These are phyloP conservation scores for Clonostachys rosea DNA, from an alignment of 2,329 filamentous ascomycete species.

Conservation along the genomic window DNA sequence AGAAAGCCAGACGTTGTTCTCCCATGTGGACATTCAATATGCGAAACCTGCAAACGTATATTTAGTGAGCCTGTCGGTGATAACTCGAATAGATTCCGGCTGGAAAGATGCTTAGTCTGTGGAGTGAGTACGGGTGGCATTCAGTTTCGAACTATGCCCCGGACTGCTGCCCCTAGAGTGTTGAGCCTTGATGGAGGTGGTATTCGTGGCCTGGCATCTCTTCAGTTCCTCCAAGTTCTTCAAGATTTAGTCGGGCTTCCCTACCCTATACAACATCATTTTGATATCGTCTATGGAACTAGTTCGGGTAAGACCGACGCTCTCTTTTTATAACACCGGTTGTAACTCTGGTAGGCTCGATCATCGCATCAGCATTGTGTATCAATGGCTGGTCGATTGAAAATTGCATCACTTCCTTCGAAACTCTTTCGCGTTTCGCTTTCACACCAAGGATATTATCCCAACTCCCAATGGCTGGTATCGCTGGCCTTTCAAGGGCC, in stretches of 20 bases:
- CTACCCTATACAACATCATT: slow-evolving; percentile 3
- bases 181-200: slow-evolving; percentile 7
- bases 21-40: slow-evolving; percentile 4
- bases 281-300: slow-evolving; percentile 6
- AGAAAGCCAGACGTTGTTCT: slow-evolving; percentile 3
- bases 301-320: slow-evolving; percentile 3
- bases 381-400: slow-evolving; percentile 6
- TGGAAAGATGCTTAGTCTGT: slow-evolving; percentile 4
- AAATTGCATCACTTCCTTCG: slow-evolving; percentile 4
- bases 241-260: slow-evolving; percentile 4
- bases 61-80: background rate
- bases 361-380: slow-evolving; percentile 4
- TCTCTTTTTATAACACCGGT: background rate
- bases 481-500: too few relatives aligned
- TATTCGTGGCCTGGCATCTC: slow-evolving; percentile 1
- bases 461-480: too few relatives aligned
- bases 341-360: slow-evolving; percentile 1
- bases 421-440: slow-evolving; percentile 1
- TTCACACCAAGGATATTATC: background rate
- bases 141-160: slow-evolving; percentile 2
- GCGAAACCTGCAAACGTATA: slow-evolving; percentile 2
- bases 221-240: slow-evolving; percentile 3
- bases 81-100: slow-evolving; percentile 2
- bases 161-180: slow-evolving; percentile 2
- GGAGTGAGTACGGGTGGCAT: background rate